Evolutionary conservation across 306 rosid species (phyloP), one percentile per base, ranked within the genome.

Genomic region (Glycine soja): DNA sequence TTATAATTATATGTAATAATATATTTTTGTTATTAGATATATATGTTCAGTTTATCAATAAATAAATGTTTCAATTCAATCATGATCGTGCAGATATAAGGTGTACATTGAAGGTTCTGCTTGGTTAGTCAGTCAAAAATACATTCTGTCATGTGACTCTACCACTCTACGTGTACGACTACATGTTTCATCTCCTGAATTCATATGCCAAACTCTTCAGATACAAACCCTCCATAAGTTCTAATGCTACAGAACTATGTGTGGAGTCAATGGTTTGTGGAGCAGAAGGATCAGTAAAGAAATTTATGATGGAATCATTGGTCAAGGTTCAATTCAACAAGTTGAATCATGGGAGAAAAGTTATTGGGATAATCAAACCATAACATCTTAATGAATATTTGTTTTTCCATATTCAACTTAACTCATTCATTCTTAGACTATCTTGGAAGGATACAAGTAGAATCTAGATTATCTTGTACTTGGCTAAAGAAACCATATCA

Each of bases 31-130:
- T 3, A 2, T 36, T 50, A 8, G 14, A 19, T 19, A 19, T 19
- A 19, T 19, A 19, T 19, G 7, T 57, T 0, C 36, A 61, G 10
- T 65, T 18, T 19, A 14, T 36, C 38, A 36, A 36, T 36, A 36
- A 36, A 32, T 56, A 7, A 15, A 56, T 65, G 38, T 38, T 18
- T 62, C 62, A 36, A 59, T 42, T 24, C 16, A 47, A 34, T 80
- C 34, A 30, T 45, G 54, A 36, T 18, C 5, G 57, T 84, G 79
- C 84, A 95, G 97, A 83, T 95, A 91, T 70, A 95, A 95, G 89
- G 91, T 95, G 47, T 93, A 95, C 81, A 92, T 92, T 51, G 99
- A 95, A 90, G 99, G 99, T n/a, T 88, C 91, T 65, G n/a, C n/a
- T n/a, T n/a, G n/a, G n/a, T n/a, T n/a, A n/a, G n/a, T n/a, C n/a